Evolutionary conservation across 495 filamentous ascomycete species (phyloP).

Genomic region (Lepraria neglecta): DNA sequence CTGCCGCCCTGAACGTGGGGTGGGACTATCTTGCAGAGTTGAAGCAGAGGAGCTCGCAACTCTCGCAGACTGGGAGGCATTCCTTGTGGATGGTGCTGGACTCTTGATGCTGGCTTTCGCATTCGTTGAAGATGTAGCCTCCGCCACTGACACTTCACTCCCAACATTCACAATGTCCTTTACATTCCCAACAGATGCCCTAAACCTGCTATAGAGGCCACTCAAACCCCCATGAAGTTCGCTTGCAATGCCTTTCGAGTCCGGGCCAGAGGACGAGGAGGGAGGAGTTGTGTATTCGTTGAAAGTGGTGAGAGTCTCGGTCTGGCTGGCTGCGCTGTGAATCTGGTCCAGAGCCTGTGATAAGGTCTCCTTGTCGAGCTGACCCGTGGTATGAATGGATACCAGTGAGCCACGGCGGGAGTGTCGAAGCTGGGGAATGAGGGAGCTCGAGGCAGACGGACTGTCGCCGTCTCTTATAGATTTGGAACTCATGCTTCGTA

Average conservation of each 20-base stretch:
- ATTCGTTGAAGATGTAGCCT: slow-evolving; percentile 36
- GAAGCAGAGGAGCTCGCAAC: slow-evolving; percentile 2
- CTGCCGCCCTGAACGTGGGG: neutral
- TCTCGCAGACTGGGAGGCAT: neutral
- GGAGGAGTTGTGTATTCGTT: slow-evolving; percentile 65
- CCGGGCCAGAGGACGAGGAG: slow-evolving; percentile 44
- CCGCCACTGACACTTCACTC: slow-evolving; percentile 33
- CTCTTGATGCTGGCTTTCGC: slow-evolving; percentile 36
- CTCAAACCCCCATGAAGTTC: slow-evolving; percentile 79
- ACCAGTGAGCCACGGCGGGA: slow-evolving; percentile 58
- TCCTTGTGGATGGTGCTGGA: slow-evolving; percentile 30
- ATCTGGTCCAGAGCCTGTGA: slow-evolving; percentile 75
- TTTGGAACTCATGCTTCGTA: slow-evolving; percentile 38
- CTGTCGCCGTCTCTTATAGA: slow-evolving; percentile 35
- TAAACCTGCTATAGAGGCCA: slow-evolving; percentile 75
- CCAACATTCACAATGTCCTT: slow-evolving; percentile 48
- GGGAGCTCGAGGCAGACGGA: slow-evolving; percentile 41
- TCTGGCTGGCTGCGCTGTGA: slow-evolving; percentile 73
- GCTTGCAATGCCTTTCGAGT: slow-evolving; percentile 60
- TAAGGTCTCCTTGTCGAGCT: slow-evolving; percentile 62
- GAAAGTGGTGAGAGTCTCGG: slow-evolving; percentile 75
- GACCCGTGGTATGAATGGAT: slow-evolving; percentile 52
- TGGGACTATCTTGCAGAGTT: neutral
- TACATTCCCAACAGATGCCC: slow-evolving; percentile 66
- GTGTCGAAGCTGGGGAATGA: slow-evolving; percentile 41